Base-by-base conservation (phyloP, 306 rosid genomes). In the Prosopis cineraria region DNA sequence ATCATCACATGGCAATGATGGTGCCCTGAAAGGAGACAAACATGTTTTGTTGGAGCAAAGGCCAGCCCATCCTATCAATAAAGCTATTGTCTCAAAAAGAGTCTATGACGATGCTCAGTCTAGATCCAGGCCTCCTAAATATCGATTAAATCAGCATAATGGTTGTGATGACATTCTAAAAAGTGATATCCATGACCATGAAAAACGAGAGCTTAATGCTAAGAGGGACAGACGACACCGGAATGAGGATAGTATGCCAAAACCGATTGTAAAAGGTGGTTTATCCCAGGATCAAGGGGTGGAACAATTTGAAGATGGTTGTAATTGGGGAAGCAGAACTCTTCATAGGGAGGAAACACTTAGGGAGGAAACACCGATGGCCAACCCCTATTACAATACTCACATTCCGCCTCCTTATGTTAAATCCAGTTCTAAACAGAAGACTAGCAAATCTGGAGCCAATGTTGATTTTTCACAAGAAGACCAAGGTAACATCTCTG, bases 341-440 rank as follows among this genome's bases (percentile, higher is more conserved):
- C 79, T 77, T 16, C 88, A 82, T 78, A 84, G 78, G 80, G 89
- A 86, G 81, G 87, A 80, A 85, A 75, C 24, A 8, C 91, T n/a
- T 78, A 84, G 78, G 80, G 89, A 86, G 81, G 87, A 80, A 85
- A 75, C 24, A 8, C 91, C 71, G 37, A 85, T 56, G 50, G 68
- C 29, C 78, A 91, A 87, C 81, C 79, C 97, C 66, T 60, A 80
- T 83, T 72, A 77, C 88, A 88, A 79, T 73, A 88, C 70, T 75
- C 79, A 65, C 75, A 77, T 84, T 62, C 96, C 97, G 13, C 99
- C 99, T 74, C 99, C 99, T 31, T 93, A 93, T 70, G 83, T 96
- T 62, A 96, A 96, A 77, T 80, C 85, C 47, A 80, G 73, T 70
- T 82, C 81, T 72, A 90, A 87, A 82, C 75, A 74, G 68, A 89